Base-by-base conservation (phyloP, 2,329 filamentous ascomycete genomes). In the Fusarium tricinctum region DNA sequence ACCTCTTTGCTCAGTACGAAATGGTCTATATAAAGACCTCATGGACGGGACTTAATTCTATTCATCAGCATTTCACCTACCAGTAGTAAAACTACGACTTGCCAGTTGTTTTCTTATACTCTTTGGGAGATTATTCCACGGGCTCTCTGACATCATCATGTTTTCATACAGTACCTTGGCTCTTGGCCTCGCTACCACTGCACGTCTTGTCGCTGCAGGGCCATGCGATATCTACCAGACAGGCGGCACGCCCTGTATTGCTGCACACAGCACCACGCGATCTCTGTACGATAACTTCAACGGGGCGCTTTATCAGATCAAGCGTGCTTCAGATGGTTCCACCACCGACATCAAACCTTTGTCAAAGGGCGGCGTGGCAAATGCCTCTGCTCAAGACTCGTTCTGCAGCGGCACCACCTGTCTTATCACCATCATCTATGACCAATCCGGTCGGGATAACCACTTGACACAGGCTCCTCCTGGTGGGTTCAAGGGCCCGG, bases 391-490 rank as follows among this genome's bases (percentile, higher is more conserved):
- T 10, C 89, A 91, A 72, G 88, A 91, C 76, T 68, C 78, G 1
- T 91, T 91, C 77, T 91, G 89, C 70, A 75, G 81, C 12, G 76
- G 79, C 48, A 90, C 88, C 0, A 90, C 87, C 14, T 91, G 89
- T 71, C 78, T 89, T 23, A 90, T 91, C 73, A 84, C 83, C 1
- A 82, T 86, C 69, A 89, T 90, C 53, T 91, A 91, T 73, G 89
- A 91, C 74, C 89, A 91, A 76, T 89, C 88, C 14, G 88, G 88
- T 54, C 77, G 77, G 2, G 82, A 82, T 1, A 91, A 91, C 65
- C 85, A 91, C 70, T 85, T 91, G 5, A 89, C 84, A 0, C 87
- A 87, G 66, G 89, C 88, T 3, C 74, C 74, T 14, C 86, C 86
- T 0, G 83, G 84, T 0, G 88, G 88, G 1, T 88, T 66, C n/a